Evolutionary conservation across 805 yeast genomes (phyloP).

Genomic region (Ogataea methylovora): DNA sequence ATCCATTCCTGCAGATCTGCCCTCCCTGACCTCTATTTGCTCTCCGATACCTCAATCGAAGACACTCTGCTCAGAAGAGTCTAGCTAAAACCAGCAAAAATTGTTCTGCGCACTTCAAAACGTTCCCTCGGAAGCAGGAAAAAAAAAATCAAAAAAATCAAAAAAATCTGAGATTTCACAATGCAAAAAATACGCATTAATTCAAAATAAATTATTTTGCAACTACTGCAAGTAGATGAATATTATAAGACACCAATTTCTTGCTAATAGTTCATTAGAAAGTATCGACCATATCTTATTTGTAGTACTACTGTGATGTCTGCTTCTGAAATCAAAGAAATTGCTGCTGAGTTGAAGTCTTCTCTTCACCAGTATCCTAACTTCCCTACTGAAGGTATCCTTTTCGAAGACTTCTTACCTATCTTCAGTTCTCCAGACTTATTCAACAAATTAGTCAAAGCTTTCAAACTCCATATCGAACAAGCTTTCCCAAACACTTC

Average conservation of each 20-base stretch:
- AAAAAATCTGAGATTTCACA: too few relatives aligned
- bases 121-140: too few relatives aligned
- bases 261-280: too few relatives aligned
- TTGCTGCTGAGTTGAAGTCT: slow-evolving; percentile 41
- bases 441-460: slow-evolving; percentile 74
- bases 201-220: too few relatives aligned
- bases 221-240: too few relatives aligned
- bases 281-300: too few relatives aligned
- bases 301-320: too few relatives aligned
- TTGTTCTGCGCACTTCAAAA: too few relatives aligned
- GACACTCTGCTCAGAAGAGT: background rate
- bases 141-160: too few relatives aligned
- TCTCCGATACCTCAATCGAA: background rate
- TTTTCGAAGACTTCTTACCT: slow-evolving; percentile 95
- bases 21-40: background rate
- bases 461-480: slow-evolving; percentile 70
- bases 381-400: slow-evolving; percentile 87
- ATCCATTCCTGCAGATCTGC: background rate
- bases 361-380: slow-evolving; percentile 78
- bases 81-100: too few relatives aligned
- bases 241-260: too few relatives aligned
- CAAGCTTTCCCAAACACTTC: slow-evolving; percentile 38
- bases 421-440: slow-evolving; percentile 76
- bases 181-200: too few relatives aligned
- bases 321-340: slow-evolving; percentile 16